Percentiles rank a stretch among this genome's conserved stretches.
These are phyloP conservation scores for Hypoxylon cercidicola DNA, from an alignment of 495 filamentous ascomycete genomes.

Conservation along the genomic window DNA sequence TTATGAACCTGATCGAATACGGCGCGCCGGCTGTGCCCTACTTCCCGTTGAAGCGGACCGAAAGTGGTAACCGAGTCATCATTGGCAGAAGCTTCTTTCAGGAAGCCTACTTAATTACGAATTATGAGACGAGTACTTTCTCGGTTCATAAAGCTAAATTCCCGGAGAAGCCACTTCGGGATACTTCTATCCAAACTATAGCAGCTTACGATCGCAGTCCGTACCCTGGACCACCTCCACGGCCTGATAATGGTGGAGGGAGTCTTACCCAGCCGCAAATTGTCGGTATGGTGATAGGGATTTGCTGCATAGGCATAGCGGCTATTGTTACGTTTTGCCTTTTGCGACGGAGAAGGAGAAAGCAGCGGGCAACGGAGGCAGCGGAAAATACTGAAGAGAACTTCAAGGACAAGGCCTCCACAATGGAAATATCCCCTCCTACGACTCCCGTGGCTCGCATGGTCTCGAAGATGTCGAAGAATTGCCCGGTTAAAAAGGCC, in stretches of 20 bases:
- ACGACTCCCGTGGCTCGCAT: constrained; percentile 35
- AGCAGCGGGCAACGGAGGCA: constrained; percentile 12
- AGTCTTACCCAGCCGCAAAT: constrained; percentile 59
- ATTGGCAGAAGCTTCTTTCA: constrained; percentile 77
- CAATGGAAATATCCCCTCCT: constrained; percentile 37
- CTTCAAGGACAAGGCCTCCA: constrained; percentile 41
- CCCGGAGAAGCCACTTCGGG: constrained; percentile 53
- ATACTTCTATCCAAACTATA: constrained; percentile 62
- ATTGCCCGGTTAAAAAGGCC: constrained; percentile 25
- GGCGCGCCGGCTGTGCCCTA: constrained; percentile 62
- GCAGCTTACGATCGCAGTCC: constrained; percentile 56
- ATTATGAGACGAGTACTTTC: constrained; percentile 71
- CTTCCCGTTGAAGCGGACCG: constrained; percentile 67
- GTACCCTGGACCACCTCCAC: constrained; percentile 48
- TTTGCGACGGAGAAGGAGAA: constrained; percentile 43
- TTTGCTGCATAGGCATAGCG: constrained; percentile 56
- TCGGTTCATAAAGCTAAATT: constrained; percentile 68
- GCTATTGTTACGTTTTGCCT: constrained; percentile 50
- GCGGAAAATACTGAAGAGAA: constrained; percentile 22
- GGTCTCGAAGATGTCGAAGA: constrained; percentile 39
- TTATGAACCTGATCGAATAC: constrained; percentile 57
- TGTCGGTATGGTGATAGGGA: constrained; percentile 54
- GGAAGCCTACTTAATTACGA: constrained; percentile 74
- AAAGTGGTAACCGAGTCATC: constrained; percentile 65
- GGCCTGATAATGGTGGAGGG: constrained; percentile 9